Conservation (phyloP, 139 green algal species). For the Chlamydomonas sp. region DNA sequence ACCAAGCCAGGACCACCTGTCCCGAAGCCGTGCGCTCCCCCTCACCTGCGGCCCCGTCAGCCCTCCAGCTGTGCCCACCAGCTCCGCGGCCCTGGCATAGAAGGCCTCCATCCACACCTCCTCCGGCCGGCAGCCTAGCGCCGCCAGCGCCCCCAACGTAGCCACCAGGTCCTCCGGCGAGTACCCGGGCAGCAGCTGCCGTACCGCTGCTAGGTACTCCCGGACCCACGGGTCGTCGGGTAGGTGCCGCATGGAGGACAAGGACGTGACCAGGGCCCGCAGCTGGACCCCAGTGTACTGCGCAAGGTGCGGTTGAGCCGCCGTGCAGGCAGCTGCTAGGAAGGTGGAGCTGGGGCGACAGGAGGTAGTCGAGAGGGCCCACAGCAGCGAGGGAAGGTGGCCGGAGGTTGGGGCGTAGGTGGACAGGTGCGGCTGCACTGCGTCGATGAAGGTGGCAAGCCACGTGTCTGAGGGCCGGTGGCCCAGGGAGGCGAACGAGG, state of each 20-base stretch:
- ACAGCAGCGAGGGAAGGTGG: background rate
- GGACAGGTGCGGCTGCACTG: conserved; percentile 15
- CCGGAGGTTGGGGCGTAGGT: background rate
- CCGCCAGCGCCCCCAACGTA: conserved; percentile 24
- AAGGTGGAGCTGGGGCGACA: background rate
- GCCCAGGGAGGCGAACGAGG: conserved; percentile 22
- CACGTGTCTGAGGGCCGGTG: conserved; percentile 35
- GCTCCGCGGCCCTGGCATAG: background rate
- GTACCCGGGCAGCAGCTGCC: background rate
- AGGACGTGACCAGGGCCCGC: background rate
- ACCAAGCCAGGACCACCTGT: no score
- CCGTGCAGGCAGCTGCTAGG: background rate
- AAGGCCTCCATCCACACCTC: conserved; percentile 37
- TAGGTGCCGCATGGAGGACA: conserved; percentile 18
- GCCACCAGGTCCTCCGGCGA: conserved; percentile 9
- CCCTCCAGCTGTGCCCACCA: conserved; percentile 11
- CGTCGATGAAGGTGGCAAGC: conserved; percentile 14
- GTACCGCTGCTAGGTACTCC: background rate
- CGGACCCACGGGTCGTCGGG: conserved; percentile 40
- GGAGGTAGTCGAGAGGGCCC: background rate
- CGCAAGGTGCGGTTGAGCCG: background rate
- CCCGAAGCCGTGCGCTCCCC: no score
- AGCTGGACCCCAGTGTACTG: conserved; percentile 6
- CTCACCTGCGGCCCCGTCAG: conserved; percentile 21
- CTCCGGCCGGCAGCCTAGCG: conserved; percentile 41